These are phyloP conservation scores for Psilocybe mexicana DNA, from an alignment of 1,284 basidiomycete species.

Conservation along the genomic window DNA sequence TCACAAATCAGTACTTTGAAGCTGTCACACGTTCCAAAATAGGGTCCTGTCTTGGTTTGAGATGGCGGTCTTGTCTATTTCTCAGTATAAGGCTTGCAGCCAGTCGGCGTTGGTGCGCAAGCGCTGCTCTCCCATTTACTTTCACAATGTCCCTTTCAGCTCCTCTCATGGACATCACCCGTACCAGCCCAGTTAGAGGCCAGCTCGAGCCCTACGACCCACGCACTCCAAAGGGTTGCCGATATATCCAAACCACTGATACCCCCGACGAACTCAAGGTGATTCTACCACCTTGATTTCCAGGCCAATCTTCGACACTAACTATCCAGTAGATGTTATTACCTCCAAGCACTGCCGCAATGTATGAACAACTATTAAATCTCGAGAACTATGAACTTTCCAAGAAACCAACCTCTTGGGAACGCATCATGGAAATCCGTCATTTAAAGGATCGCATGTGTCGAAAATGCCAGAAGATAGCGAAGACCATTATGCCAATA, in stretches of 20 bases:
- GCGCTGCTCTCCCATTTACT: conserved; percentile 16
- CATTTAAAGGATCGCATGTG: conserved; percentile 79
- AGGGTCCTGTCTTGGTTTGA: conserved; percentile 13
- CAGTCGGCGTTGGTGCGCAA: conserved; percentile 7
- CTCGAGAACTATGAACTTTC: conserved; percentile 60
- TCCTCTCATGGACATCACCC: conserved; percentile 51
- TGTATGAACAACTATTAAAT: conserved; percentile 65
- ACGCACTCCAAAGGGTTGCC: conserved; percentile 55
- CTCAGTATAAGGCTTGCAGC: conserved; percentile 8
- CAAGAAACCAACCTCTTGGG: conserved; percentile 57
- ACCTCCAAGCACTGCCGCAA: conserved; percentile 67
- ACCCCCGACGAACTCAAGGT: conserved; percentile 74
- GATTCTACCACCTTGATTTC: conserved; percentile 14
- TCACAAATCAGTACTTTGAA: conserved; percentile 6
- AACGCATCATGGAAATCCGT: conserved; percentile 67
- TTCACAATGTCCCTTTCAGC: conserved; percentile 26
- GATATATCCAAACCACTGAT: conserved; percentile 73
- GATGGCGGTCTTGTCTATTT: conserved; percentile 21
- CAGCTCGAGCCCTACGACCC: conserved; percentile 66
- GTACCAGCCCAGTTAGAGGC: conserved; percentile 66
- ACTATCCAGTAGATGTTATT: conserved; percentile 54
- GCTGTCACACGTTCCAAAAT: conserved; percentile 13
- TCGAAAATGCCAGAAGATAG: conserved; percentile 67
- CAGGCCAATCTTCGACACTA: background rate
- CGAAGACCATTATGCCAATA: conserved; percentile 37